Evolutionary conservation across 371 early-diverging fungal genomes (phyloP).

Genomic region (Mucor irregularis): DNA sequence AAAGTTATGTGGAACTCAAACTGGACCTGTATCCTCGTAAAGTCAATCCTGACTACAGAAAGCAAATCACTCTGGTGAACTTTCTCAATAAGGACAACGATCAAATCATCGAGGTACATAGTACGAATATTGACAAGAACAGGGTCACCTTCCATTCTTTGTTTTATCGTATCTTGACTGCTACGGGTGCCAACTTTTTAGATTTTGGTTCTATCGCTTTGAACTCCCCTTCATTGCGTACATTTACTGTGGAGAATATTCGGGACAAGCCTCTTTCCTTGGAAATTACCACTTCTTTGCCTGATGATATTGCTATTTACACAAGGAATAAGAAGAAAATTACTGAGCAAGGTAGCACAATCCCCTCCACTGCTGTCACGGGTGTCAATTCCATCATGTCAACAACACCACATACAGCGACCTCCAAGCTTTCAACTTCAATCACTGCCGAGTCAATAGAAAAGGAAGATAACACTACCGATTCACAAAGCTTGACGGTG

Average conservation of each 20-base stretch:
- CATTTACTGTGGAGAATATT: conserved; percentile 87
- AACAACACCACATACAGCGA: neutral
- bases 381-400: neutral
- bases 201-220: conserved; percentile 90
- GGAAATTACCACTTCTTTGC: conserved; percentile 67
- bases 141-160: conserved; percentile 95
- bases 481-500: neutral
- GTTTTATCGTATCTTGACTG: conserved; percentile 92
- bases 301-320: conserved; percentile 69
- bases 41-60: conserved; percentile 95
- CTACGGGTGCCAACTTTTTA: conserved; percentile 88
- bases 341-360: neutral
- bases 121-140: conserved; percentile 94
- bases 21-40: conserved; percentile 97
- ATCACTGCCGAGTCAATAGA: conserved; percentile 18
- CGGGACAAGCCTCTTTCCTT: conserved; percentile 56
- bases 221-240: conserved; percentile 80
- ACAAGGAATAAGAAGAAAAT: conserved; percentile 30
- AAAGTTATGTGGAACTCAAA: conserved; percentile 80
- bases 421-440: conserved; percentile 7
- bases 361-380: neutral
- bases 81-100: conserved; percentile 87
- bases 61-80: conserved; percentile 94
- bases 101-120: conserved; percentile 87
- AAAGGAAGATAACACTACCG: conserved; percentile 9